These are phyloP conservation scores for Candida smagusa DNA, from an alignment of 1,139 yeast genomes.

Conservation along the genomic window DNA sequence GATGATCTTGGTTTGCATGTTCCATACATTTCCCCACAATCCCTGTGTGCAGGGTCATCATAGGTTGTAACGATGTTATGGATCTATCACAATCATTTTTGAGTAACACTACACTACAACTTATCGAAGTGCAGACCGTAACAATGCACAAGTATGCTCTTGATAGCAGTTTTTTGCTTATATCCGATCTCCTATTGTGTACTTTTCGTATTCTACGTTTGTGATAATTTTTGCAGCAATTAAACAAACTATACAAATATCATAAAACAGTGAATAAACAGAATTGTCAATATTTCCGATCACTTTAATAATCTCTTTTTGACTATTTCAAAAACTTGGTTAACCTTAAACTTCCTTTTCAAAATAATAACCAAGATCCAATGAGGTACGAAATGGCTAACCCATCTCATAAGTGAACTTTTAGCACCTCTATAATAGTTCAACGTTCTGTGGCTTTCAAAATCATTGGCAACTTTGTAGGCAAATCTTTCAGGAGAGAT, in stretches of 20 bases:
- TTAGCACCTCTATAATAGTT: constrained; percentile 6
- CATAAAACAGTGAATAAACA: too few relatives aligned
- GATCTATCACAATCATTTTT: too few relatives aligned
- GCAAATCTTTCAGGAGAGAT: constrained; percentile 60
- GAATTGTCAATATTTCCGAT: too few relatives aligned
- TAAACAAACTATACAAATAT: too few relatives aligned
- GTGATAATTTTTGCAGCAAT: too few relatives aligned
- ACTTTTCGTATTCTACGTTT: too few relatives aligned
- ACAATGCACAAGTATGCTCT: too few relatives aligned
- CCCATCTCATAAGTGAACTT: constrained; percentile 2
- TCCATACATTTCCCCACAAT: not conserved
- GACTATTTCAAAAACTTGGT: not conserved
- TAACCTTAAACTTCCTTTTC: not conserved
- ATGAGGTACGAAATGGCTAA: not conserved
- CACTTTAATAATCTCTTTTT: not conserved
- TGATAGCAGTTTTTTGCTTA: too few relatives aligned
- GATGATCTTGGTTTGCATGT: constrained; percentile 6
- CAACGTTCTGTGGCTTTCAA: constrained; percentile 17
- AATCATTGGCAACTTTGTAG: constrained; percentile 48
- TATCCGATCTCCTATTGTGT: too few relatives aligned
- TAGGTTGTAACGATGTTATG: not conserved
- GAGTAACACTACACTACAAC: too few relatives aligned
- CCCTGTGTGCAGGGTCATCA: not conserved
- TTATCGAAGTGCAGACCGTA: too few relatives aligned
- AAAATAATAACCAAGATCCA: not conserved